Base-by-base conservation (phyloP, 768 basidiomycete genomes). In the Glaciozyma martinii region DNA sequence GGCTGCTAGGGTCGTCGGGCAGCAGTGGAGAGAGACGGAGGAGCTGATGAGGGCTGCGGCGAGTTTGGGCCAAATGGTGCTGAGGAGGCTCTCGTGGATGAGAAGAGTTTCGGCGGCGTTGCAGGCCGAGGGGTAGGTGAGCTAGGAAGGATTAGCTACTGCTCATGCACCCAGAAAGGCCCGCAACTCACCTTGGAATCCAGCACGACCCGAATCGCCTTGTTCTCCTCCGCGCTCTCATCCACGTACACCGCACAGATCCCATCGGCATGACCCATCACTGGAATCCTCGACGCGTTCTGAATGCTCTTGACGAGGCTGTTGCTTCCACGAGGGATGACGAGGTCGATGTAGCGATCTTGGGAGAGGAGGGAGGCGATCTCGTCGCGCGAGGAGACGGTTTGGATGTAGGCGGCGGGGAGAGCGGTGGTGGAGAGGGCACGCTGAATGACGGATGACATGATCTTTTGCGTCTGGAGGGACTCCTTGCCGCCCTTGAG, bases 241-340 rank as follows among this genome's bases (percentile, higher is more conserved):
- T 99, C 94, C 8, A 99, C 78, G 76, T 86, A 98, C 8, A 95
- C 84, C 25, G 85, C 83, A 76, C 95, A 99, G 13, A 98, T 78
- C 2, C 95, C 95, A 76, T 99, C 95, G 10, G 95, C 93, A 74
- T 99, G 95, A 2, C 95, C 95, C 92, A 99, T 97, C 52, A 99
- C 95, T 3, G 95, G 87, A 66, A 99, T 98, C 64, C 87, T 81
- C 0, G 94, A 95, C 68, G 80, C 84, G 63, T 88, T 87, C 75
- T 98, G 90, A 64, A 99, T 95, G 75, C 80, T 87, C 71, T 79
- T 81, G 32, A 98, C 95, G 18, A 99, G 84, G 67, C 82, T 83
- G 71, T 94, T 94, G 74, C 93, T 92, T 9, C 95, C 95, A 60
- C 95, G 81, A 1, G 95, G 95, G 75, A 98, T 97, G 60, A 98